These are phyloP conservation scores for Brassica balearica DNA, from an alignment of 441 rosid genomes.

Conservation along the genomic window DNA sequence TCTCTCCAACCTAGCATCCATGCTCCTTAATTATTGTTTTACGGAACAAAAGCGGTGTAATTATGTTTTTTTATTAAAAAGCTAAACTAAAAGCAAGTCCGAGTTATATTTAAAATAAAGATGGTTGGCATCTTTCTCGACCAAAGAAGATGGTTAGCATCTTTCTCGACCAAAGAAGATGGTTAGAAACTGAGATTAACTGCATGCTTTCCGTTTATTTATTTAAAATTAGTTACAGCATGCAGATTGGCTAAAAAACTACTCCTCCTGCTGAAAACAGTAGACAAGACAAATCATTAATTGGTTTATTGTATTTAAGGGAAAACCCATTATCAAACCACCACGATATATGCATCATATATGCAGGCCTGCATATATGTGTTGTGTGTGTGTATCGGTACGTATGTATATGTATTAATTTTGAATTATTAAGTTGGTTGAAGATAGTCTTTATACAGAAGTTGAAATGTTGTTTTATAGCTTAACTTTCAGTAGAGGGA, in stretches of 20 bases:
- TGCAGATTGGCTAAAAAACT: not conserved
- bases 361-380: not conserved
- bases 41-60: conserved; percentile 32
- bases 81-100: conserved; percentile 9
- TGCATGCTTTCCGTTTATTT: conserved; percentile 5
- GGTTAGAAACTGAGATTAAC: conserved; percentile 15
- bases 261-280: not conserved
- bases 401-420: not conserved
- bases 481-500: not conserved
- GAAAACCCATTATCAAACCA: not conserved
- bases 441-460: not conserved
- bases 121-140: conserved; percentile 36
- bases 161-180: conserved; percentile 36
- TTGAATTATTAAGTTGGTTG: not conserved
- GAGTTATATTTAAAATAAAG: not conserved
- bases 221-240: not conserved
- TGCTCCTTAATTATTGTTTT: conserved; percentile 42
- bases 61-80: conserved; percentile 16
- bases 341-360: not conserved
- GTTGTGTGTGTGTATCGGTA: not conserved
- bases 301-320: not conserved
- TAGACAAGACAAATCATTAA: not conserved
- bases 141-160: conserved; percentile 28
- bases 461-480: conserved; percentile 5
- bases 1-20: conserved; percentile 38